Evolutionary conservation across 2,329 filamentous ascomycete genomes (phyloP).

Genomic region (Diaporthe sp.): DNA sequence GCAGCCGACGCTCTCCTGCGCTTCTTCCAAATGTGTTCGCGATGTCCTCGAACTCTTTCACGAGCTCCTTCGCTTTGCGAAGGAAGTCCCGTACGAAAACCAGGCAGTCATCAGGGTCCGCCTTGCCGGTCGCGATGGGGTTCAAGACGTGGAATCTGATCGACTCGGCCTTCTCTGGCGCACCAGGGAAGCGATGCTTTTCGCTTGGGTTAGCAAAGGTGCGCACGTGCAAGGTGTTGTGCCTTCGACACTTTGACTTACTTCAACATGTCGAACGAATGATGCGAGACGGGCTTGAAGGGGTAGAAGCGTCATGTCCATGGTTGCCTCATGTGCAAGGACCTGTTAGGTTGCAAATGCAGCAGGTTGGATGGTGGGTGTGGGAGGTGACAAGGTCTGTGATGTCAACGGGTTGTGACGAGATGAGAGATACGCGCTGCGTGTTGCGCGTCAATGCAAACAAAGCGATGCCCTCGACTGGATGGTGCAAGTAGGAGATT

Average conservation of each 20-base stretch:
- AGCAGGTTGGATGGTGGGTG: no score
- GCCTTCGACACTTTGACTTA: background rate
- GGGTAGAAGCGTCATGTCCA: background rate
- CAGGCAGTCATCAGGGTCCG: background rate
- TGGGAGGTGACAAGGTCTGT: background rate
- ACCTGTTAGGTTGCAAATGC: background rate
- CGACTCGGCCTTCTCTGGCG: accelerated
- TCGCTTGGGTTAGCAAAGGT: background rate
- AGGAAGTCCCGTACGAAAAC: background rate
- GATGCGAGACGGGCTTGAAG: background rate
- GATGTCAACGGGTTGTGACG: background rate
- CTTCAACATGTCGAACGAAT: background rate
- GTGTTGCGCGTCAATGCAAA: background rate
- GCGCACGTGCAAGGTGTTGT: background rate
- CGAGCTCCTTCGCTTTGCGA: background rate
- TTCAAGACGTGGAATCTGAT: background rate
- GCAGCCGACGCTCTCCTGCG: background rate
- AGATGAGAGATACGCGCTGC: background rate
- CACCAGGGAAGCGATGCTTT: background rate
- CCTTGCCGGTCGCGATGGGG: background rate
- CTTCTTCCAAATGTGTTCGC: background rate
- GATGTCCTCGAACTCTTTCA: background rate
- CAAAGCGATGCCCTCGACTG: background rate
- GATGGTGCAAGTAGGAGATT: background rate
- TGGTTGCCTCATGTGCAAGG: background rate